Percentiles rank a stretch among this genome's conserved stretches.
phyloP scores from a whole-genome alignment of 2,329 filamentous ascomycete genomes.

The Colletotrichum orchidophilum region DNA sequence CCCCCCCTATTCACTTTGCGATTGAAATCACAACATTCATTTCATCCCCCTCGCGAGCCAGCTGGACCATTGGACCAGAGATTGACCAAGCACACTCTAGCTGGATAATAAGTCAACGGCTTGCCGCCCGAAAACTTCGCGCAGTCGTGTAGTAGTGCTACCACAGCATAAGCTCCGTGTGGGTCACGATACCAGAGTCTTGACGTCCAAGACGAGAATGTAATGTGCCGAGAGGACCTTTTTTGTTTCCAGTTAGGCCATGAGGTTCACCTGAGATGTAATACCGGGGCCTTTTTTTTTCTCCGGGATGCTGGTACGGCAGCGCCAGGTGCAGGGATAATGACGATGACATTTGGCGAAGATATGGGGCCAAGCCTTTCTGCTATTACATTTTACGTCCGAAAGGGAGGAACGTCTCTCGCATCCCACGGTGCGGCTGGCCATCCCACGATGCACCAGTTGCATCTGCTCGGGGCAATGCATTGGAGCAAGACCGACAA shows the following conservation, averaged over 20 bases:
- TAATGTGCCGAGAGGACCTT: not conserved
- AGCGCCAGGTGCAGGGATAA: slow-evolving; percentile 18
- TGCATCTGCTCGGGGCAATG: not conserved
- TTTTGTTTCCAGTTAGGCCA: not conserved
- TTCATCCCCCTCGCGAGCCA: not conserved
- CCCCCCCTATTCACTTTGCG: not conserved
- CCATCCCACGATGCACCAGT: slow-evolving; percentile 10
- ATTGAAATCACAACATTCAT: not conserved
- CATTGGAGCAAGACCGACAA: not conserved
- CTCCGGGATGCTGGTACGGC: not conserved
- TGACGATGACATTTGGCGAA: slow-evolving; percentile 27
- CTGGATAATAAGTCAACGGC: not conserved
- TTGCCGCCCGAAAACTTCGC: not conserved
- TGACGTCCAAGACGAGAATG: slow-evolving; percentile 23
- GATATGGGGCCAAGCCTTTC: not conserved
- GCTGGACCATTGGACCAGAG: not conserved
- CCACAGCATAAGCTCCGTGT: not conserved
- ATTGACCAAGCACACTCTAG: not conserved
- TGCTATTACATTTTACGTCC: slow-evolving; percentile 6
- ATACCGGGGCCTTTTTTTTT: not conserved
- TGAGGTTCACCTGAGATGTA: not conserved
- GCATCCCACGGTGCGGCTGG: not conserved
- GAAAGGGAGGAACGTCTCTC: slow-evolving; percentile 5
- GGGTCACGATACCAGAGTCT: not conserved
- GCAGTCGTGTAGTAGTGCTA: slow-evolving; percentile 2